Evolutionary conservation across 148 eudicot species (phyloP), one percentile per base, ranked within the genome.

Genomic region (Camellia lanceoleosa): DNA sequence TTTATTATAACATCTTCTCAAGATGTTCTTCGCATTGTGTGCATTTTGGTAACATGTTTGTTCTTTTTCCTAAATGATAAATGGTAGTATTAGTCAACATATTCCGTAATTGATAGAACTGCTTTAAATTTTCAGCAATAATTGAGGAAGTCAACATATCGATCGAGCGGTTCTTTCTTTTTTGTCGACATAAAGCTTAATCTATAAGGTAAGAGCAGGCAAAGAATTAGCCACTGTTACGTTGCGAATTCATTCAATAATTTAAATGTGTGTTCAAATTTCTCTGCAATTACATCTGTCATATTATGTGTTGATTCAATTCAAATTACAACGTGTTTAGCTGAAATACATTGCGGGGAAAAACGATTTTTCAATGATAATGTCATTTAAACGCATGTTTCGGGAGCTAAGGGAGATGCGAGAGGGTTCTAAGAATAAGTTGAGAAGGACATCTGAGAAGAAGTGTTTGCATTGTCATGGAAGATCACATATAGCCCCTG

Each of bases 401-500:
- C 30, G 83, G 56, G 83, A 83, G 73, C 67, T 79, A 5, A 84
- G 49, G 20, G 71, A 79, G 59, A 78, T 62, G 14, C 52, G 68
- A 52, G 78, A 59, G 12, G 77, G 83, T 41, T 54, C 20, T 41
- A 80, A 74, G 58, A 78, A 30, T 67, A 80, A 78, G 20, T 62
- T 49, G 23, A 83, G 73, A 71, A 80, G 68, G 30, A 15, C 42
- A 49, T 64, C 69, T 9, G 77, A 84, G 46, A 77, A 75, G 63
- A 84, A 84, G 73, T 63, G 77, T 55, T 65, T 80, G 80, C 63
- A 16, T 69, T 78, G 78, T 56, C 73, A 76, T 60, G 81, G 82
- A 74, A 81, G 80, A 67, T 86, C 87, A 2, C 80, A 84, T 79
- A 76, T 85, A 44, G 86, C 85, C 30, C 83, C 89, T 3, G 92